phyloP scores from a whole-genome alignment of 257 asterid genomes.

The Fraxinus pennsylvanica region DNA sequence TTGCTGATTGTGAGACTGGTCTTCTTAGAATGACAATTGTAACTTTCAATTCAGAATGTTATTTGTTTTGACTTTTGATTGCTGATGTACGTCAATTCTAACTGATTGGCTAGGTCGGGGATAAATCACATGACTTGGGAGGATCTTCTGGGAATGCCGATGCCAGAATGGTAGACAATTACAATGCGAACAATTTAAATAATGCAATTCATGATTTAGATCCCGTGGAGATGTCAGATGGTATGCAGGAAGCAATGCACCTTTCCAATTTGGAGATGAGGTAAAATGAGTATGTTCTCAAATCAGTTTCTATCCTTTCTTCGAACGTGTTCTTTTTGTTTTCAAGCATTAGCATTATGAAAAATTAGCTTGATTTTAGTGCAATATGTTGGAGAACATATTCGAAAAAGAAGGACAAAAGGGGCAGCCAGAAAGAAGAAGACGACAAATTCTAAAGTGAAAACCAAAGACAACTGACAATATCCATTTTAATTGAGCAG shows the following conservation, averaged over 20 bases:
- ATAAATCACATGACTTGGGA: constrained; percentile 70
- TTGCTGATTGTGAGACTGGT: constrained; percentile 1
- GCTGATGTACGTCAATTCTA: constrained; percentile 28
- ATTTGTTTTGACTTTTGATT: constrained; percentile 18
- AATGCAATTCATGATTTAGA: constrained; percentile 63
- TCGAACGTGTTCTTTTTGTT: neutral
- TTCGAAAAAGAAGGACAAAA: neutral
- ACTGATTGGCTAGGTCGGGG: constrained; percentile 63
- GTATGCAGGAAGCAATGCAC: constrained; percentile 99
- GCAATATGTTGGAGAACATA: neutral
- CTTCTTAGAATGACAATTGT: constrained; percentile 9
- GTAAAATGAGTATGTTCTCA: constrained; percentile 62
- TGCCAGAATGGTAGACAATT: constrained; percentile 57
- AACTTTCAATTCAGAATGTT: constrained; percentile 13
- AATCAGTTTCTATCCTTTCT: constrained; percentile 25
- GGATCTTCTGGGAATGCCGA: constrained; percentile 68
- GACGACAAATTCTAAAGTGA: neutral
- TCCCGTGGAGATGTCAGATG: constrained; percentile 93
- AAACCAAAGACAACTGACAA: neutral
- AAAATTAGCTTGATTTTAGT: neutral
- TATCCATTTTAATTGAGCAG: neutral
- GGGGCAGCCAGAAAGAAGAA: neutral
- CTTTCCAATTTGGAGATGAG: constrained; percentile 96
- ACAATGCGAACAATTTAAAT: constrained; percentile 42
- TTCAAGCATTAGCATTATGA: neutral